Evolutionary conservation across 2,329 filamentous ascomycete species (phyloP).

Genomic region (Xylariaceae sp.): DNA sequence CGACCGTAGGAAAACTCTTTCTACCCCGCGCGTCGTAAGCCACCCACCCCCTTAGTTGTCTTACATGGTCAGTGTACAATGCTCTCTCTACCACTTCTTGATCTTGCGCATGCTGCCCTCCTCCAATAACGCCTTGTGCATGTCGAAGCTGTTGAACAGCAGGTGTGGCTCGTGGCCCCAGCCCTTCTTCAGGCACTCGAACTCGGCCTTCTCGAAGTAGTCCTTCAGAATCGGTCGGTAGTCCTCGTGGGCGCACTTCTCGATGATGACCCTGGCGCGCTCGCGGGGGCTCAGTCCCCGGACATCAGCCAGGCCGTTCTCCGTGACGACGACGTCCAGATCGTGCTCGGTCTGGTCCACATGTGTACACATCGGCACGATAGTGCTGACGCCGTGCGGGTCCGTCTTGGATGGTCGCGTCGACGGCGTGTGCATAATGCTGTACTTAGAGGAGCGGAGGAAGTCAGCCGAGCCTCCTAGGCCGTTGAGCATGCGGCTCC

Average conservation of each 20-base stretch:
- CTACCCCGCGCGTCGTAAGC: no score
- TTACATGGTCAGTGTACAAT: no score
- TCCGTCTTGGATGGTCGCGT: slow-evolving; percentile 81
- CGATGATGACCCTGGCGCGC: slow-evolving; percentile 81
- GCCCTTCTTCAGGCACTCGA: slow-evolving; percentile 81
- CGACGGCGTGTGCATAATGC: slow-evolving; percentile 90
- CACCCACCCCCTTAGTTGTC: no score
- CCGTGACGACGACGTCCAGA: slow-evolving; percentile 81
- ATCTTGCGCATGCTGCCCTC: slow-evolving; percentile 87
- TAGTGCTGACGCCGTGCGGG: slow-evolving; percentile 79
- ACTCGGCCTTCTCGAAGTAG: slow-evolving; percentile 86
- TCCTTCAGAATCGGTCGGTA: slow-evolving; percentile 81
- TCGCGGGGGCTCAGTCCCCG: slow-evolving; percentile 79
- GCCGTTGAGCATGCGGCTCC: slow-evolving; percentile 77
- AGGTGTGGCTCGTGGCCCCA: slow-evolving; percentile 90
- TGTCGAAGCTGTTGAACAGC: slow-evolving; percentile 83
- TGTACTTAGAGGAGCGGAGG: slow-evolving; percentile 72
- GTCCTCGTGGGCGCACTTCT: slow-evolving; percentile 82
- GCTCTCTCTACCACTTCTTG: slow-evolving; percentile 56
- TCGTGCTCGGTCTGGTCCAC: slow-evolving; percentile 93
- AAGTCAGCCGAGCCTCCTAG: slow-evolving; percentile 75
- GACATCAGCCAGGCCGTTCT: slow-evolving; percentile 79
- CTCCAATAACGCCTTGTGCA: slow-evolving; percentile 81
- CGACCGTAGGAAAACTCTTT: no score
- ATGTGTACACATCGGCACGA: slow-evolving; percentile 93